Base-by-base conservation (phyloP, 805 yeast species). In the Saturnispora dispora region DNA sequence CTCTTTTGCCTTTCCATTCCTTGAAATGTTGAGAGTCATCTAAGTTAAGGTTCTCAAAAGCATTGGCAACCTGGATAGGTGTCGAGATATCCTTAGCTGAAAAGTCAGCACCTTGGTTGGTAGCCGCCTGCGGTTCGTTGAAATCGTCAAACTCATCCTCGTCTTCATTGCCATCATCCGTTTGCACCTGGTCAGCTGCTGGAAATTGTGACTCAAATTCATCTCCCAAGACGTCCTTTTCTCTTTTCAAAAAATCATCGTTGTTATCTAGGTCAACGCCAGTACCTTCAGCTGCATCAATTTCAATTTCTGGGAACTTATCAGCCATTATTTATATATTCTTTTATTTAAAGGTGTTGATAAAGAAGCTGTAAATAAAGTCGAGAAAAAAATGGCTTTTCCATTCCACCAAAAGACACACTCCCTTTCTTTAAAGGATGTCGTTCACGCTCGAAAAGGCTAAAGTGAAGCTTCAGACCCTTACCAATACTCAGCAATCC, bases 1-100 rank as follows among this genome's bases (percentile, higher is more conserved):
- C 85, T 61, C 88, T 79, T 60, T 88, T 82, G 60, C 81, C 83
- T 63, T 78, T 82, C 99, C 99, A 91, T 63, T 83, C 87, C 59
- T 72, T 67, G 48, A 81, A 65, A 30, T 83, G 81, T 58, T 75
- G 78, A 33, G 88, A 77, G 53, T 81, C 83, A 23, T 74, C 72
- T 54, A 63, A 58, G 52, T 60, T 55, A 59, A 62, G 66, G 59
- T 50, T 68, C 62, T 54, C 64, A 65, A 60, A 73, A 70, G 58
- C 69, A 70, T 52, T 67, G 37, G 71, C 71, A 45, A 74, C 32
- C 11, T 47, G 42, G 13, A 23, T 44, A 13, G 44, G 17, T 13
- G 15, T 23, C 2, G 15, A 27, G 28, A 25, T 7, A 6, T 25
- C 28, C n/a, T 30, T 13, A 13, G n/a, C 33, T 30, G n/a, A 10